Conservation (phyloP, 2,329 filamentous ascomycete species). For the Teratosphaeria gauchensis region DNA sequence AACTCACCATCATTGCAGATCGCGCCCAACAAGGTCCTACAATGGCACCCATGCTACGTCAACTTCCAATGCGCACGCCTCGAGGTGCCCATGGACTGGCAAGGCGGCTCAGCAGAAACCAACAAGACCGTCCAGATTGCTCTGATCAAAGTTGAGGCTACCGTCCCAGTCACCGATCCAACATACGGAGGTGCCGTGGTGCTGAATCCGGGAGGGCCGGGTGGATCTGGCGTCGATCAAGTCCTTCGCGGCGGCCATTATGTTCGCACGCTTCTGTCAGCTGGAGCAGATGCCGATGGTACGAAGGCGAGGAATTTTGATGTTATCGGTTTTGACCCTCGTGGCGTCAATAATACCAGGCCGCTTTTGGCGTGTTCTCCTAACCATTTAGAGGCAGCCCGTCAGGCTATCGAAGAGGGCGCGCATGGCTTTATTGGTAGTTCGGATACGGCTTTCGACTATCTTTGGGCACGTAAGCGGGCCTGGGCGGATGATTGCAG, state of each 20-base stretch:
- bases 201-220: conserved; percentile 40
- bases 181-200: conserved; percentile 39
- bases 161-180: conserved; percentile 29
- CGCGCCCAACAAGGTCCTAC: conserved; percentile 1
- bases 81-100: conserved; percentile 39
- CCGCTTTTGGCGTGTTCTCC: conserved; percentile 28
- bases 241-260: conserved; percentile 24
- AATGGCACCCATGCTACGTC: conserved; percentile 29
- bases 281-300: conserved; percentile 9
- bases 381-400: conserved; percentile 10
- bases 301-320: conserved; percentile 24
- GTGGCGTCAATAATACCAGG: conserved; percentile 29
- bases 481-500: conserved; percentile 23
- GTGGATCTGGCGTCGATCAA: conserved; percentile 32
- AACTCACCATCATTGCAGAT: neutral
- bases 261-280: conserved; percentile 31
- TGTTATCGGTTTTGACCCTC: conserved; percentile 34
- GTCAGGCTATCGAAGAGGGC: conserved; percentile 24
- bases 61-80: conserved; percentile 41
- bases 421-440: conserved; percentile 29
- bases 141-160: conserved; percentile 36
- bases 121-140: conserved; percentile 32
- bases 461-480: conserved; percentile 29
- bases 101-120: conserved; percentile 19
- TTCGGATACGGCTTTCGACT: conserved; percentile 30